Evolutionary conservation across 139 green algal genomes (phyloP).

Genomic region (Haematococcus sp.): DNA sequence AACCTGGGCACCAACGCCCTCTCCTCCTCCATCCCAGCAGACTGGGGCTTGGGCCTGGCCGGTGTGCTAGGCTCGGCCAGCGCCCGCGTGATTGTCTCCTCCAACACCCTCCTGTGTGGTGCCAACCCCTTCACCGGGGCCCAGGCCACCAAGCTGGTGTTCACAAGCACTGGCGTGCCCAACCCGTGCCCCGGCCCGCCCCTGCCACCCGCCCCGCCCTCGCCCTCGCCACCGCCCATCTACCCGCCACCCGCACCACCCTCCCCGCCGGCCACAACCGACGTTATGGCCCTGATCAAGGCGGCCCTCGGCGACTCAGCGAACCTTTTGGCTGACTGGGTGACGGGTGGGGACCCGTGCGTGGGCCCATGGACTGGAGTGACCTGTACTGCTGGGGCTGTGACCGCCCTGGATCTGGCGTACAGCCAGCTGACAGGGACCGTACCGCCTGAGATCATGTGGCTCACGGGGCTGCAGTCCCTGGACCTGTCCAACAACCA

Average conservation of each 20-base stretch:
- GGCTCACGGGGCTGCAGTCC: not conserved
- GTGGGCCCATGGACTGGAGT: not conserved
- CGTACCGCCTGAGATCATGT: slow-evolving; percentile 11
- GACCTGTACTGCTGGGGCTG: not conserved
- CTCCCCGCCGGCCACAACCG: not conserved
- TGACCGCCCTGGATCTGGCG: not conserved
- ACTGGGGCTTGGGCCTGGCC: slow-evolving; percentile 17
- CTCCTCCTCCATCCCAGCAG: slow-evolving; percentile 8
- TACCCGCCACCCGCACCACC: not conserved
- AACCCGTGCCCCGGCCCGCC: slow-evolving; percentile 9
- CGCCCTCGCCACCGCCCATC: not conserved
- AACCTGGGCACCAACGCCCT: slow-evolving; percentile 16
- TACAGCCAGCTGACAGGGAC: slow-evolving; percentile 8
- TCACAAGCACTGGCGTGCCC: not conserved
- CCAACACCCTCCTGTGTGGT: slow-evolving; percentile 1
- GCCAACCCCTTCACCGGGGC: not conserved
- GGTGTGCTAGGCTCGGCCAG: not conserved
- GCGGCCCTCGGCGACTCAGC: not conserved
- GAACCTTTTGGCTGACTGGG: not conserved
- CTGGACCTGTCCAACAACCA: slow-evolving; percentile 27
- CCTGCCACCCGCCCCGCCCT: not conserved
- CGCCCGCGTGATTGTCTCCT: not conserved
- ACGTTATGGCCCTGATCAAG: not conserved
- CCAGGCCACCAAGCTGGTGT: not conserved
- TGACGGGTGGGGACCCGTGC: slow-evolving; percentile 3